A percentile compares a stretch with the other conserved stretches of the same genome.
phyloP scores from a whole-genome alignment of 2,329 filamentous ascomycete species.

The Colletotrichum tropicale region DNA sequence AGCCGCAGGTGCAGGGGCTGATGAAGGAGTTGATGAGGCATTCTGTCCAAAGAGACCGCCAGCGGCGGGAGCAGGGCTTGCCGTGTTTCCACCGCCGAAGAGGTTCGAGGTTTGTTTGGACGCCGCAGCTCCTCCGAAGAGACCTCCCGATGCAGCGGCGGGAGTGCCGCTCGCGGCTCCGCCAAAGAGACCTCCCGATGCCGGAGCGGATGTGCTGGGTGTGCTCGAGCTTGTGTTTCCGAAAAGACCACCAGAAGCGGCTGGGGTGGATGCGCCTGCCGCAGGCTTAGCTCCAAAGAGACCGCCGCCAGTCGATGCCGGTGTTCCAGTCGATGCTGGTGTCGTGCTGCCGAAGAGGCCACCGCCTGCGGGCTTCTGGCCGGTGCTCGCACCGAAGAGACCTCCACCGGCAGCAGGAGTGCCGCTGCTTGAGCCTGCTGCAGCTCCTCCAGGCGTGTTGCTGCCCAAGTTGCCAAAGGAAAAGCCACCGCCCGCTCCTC shows the following conservation, averaged over 20 bases:
- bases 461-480: slow-evolving; percentile 41
- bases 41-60: slow-evolving; percentile 31
- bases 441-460: slow-evolving; percentile 2
- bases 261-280: slow-evolving; percentile 3
- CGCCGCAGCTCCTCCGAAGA: slow-evolving; percentile 22
- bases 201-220: slow-evolving; percentile 20
- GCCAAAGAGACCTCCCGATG: slow-evolving; percentile 22
- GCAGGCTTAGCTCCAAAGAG: slow-evolving; percentile 33
- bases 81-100: slow-evolving; percentile 25
- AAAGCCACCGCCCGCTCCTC: slow-evolving; percentile 37
- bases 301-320: slow-evolving; percentile 18
- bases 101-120: slow-evolving; percentile 27
- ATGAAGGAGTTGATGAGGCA: slow-evolving; percentile 22
- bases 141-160: slow-evolving; percentile 15
- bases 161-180: slow-evolving; percentile 1
- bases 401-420: slow-evolving; percentile 31
- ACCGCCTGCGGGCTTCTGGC: slow-evolving; percentile 25
- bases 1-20: slow-evolving; percentile 23
- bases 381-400: slow-evolving; percentile 34
- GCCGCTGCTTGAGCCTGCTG: slow-evolving; percentile 27
- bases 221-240: slow-evolving; percentile 6
- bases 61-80: slow-evolving; percentile 26
- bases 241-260: slow-evolving; percentile 13
- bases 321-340: slow-evolving; percentile 25
- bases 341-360: slow-evolving; percentile 26